Base-by-base conservation (phyloP, 192 early-diverging fungal species). In the Backusella sp. region DNA sequence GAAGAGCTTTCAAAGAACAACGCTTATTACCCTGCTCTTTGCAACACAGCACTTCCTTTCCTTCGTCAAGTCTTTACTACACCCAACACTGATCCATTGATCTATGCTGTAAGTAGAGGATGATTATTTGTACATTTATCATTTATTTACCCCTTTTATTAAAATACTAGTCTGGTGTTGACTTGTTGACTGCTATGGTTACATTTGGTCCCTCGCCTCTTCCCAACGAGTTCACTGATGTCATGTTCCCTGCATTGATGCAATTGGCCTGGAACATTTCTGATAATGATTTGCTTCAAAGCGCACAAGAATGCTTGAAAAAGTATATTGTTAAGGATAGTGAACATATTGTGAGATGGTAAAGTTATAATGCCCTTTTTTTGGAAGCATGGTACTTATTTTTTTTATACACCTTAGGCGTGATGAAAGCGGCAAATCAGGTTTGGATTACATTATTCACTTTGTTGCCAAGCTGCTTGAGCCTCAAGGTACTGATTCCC, bases 201-300 rank as follows among this genome's bases (percentile, higher is more conserved):
- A 86, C 89, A 37, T 89, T 88, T 41, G 90, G 88, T 0, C 86
- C 94, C 5, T 89, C 91, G 11, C 94, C 95, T 12, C 80, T 97
- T 56, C 94, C 96, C 7, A 67, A 78, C 0, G 86, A 86, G 49
- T 94, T 93, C 65, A 86, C 92, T 1, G 83, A 92, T 17, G 85
- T 91, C 46, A 86, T 98, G 59, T 98, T 97, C 80, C 95, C 94
- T 7, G 80, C 82, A 23, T 83, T 99, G 41, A 94, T 99, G 84
- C 88, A 86, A 44, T 85, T 94, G 11, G 79, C 96, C 65, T 84
- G 89, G 70, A 82, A 79, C 7, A 86, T 87, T 17, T 90, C 90
- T 44, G 94, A 99, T 76, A 85, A 83, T 68, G 88, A 91, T 46
- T 88, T 97, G 53, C 84, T 97, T 46, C 97, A 98, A 83, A 97